Percentiles rank a stretch among this genome's conserved stretches.
phyloP scores from a whole-genome alignment of 208 protist species.

The Trichomonas vaginalis region DNA sequence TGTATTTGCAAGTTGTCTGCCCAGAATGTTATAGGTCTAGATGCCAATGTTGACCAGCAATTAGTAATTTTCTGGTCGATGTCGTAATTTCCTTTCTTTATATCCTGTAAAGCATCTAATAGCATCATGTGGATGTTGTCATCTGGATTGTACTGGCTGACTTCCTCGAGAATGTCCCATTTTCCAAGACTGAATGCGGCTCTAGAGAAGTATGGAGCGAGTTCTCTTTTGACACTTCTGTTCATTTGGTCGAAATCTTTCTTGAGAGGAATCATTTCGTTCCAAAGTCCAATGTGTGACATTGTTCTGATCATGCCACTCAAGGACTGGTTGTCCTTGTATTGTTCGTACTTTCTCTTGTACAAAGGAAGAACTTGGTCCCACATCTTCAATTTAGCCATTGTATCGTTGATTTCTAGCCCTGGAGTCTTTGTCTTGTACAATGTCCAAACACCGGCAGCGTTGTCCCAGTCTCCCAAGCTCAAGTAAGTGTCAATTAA shows the following conservation, averaged over 20 bases:
- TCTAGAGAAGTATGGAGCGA: neutral
- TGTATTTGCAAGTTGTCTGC: neutral
- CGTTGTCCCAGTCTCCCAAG: neutral
- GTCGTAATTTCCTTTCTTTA: neutral
- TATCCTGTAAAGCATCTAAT: neutral
- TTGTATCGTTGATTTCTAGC: neutral
- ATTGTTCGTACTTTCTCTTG: neutral
- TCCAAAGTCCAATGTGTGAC: neutral
- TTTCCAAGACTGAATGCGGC: neutral
- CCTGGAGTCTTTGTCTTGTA: neutral
- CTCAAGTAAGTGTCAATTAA: neutral
- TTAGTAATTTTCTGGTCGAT: neutral
- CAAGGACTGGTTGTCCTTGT: neutral
- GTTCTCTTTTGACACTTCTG: neutral
- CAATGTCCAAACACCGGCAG: neutral
- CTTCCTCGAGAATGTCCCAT: neutral
- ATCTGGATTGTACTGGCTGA: neutral
- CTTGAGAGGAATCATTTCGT: neutral
- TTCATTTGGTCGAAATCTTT: neutral
- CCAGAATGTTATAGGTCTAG: neutral
- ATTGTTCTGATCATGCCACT: neutral
- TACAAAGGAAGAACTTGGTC: neutral
- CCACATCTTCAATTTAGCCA: neutral
- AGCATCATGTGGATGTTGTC: neutral
- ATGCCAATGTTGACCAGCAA: neutral